These are phyloP conservation scores for Amanita rubescens DNA, from an alignment of 768 basidiomycete genomes.

Conservation along the genomic window DNA sequence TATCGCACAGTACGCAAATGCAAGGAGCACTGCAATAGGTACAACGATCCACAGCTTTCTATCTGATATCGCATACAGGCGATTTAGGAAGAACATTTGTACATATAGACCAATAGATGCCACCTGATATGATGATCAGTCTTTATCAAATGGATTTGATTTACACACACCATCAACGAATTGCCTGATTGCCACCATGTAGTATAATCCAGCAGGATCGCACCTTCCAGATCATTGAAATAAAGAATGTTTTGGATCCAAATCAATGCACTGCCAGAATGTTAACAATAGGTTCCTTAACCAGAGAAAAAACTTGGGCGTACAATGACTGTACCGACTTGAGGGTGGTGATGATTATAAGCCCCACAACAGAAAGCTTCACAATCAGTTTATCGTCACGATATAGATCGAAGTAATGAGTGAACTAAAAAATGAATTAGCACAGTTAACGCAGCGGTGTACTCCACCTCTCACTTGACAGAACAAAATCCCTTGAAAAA, in stretches of 20 bases:
- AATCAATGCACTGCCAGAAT: conserved; percentile 17
- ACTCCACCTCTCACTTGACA: conserved; percentile 18
- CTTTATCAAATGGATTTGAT: background rate
- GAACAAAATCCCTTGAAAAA: conserved; percentile 24
- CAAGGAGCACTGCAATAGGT: conserved; percentile 16
- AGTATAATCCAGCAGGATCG: conserved; percentile 22
- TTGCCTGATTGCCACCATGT: conserved; percentile 27
- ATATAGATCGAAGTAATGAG: conserved; percentile 19
- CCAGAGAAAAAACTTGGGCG: conserved; percentile 4
- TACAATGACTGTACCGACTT: conserved; percentile 27
- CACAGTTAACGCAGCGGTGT: background rate
- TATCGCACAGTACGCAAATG: conserved; percentile 22
- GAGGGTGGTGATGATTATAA: conserved; percentile 20
- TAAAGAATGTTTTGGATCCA: conserved; percentile 24
- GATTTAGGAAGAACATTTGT: conserved; percentile 24
- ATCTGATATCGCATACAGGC: conserved; percentile 23
- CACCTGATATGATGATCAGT: conserved; percentile 13
- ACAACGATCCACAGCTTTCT: conserved; percentile 15
- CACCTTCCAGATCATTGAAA: conserved; percentile 22
- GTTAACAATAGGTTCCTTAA: background rate
- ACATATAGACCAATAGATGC: conserved; percentile 26
- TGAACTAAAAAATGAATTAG: conserved; percentile 16
- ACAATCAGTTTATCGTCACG: conserved; percentile 16
- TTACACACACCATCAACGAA: conserved; percentile 19
- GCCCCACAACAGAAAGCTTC: conserved; percentile 16